A percentile compares a stretch with the other conserved stretches of the same genome.
phyloP scores from a whole-genome alignment of 78 protist genomes.

The Dictyostelium purpureum region DNA sequence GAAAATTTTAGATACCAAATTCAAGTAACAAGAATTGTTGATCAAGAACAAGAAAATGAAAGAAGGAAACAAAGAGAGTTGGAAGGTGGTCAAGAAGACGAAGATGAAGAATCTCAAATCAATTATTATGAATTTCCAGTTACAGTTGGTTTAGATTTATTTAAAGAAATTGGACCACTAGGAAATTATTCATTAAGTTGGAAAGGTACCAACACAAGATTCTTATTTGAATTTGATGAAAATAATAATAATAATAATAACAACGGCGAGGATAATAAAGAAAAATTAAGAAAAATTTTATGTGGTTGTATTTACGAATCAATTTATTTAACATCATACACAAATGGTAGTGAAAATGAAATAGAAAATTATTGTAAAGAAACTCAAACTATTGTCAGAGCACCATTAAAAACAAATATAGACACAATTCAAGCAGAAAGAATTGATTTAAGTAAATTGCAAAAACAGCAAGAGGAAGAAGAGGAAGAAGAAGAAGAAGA shows the following conservation, averaged over 20 bases:
- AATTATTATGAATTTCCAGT: conserved; percentile 56
- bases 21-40: conserved; percentile 49
- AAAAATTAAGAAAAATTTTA: not conserved
- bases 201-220: conserved; percentile 61
- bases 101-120: not conserved
- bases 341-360: conserved; percentile 23
- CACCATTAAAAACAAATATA: conserved; percentile 9
- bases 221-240: conserved; percentile 50
- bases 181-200: conserved; percentile 16
- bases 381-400: not conserved
- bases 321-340: conserved; percentile 8
- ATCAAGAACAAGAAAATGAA: conserved; percentile 29
- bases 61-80: not conserved
- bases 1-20: conserved; percentile 18
- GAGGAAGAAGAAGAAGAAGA: not conserved
- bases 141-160: conserved; percentile 43
- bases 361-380: conserved; percentile 27
- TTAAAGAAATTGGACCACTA: conserved; percentile 41
- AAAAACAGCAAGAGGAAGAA: not conserved
- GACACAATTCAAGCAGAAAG: conserved; percentile 23
- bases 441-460: not conserved
- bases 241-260: not conserved
- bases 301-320: conserved; percentile 62
- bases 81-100: conserved; percentile 3
- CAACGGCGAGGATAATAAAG: not conserved